Percentiles rank a stretch among this genome's conserved stretches.
Conservation (phyloP, 2,329 filamentous ascomycete species). For the Alternaria metachromatica region DNA sequence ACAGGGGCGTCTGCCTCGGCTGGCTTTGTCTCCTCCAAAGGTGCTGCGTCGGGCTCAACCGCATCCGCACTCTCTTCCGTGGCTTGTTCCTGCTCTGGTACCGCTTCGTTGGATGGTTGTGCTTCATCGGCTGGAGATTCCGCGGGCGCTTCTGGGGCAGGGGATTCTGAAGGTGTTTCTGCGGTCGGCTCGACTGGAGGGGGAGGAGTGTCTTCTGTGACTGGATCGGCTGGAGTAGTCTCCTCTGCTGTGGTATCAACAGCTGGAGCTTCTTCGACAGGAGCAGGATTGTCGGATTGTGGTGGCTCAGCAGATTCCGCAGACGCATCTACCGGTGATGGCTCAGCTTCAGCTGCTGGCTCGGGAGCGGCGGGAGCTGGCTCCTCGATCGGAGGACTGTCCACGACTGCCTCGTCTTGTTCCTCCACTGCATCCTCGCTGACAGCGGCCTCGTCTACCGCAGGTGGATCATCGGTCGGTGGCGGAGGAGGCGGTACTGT, state of each 20-base stretch:
- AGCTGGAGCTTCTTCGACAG: not conserved
- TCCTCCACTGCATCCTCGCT: not conserved
- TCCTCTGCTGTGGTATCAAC: not conserved
- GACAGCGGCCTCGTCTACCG: not conserved
- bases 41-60: not conserved
- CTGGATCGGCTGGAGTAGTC: not conserved
- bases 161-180: not conserved
- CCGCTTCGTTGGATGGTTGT: not conserved
- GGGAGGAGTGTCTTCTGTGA: not conserved
- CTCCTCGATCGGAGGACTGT: not conserved
- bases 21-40: not conserved
- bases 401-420: not conserved
- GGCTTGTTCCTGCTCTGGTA: not conserved
- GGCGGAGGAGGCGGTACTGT: conserved; percentile 5
- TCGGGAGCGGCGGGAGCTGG: not conserved
- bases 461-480: conserved; percentile 4
- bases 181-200: conserved; percentile 2
- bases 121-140: not conserved
- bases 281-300: not conserved
- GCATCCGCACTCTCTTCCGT: not conserved
- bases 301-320: conserved; percentile 3
- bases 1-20: not conserved
- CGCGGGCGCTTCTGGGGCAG: not conserved
- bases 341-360: not conserved
- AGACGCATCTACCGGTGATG: not conserved